phyloP scores from a whole-genome alignment of 2,329 filamentous ascomycete genomes.

The Fusarium dlaminii region DNA sequence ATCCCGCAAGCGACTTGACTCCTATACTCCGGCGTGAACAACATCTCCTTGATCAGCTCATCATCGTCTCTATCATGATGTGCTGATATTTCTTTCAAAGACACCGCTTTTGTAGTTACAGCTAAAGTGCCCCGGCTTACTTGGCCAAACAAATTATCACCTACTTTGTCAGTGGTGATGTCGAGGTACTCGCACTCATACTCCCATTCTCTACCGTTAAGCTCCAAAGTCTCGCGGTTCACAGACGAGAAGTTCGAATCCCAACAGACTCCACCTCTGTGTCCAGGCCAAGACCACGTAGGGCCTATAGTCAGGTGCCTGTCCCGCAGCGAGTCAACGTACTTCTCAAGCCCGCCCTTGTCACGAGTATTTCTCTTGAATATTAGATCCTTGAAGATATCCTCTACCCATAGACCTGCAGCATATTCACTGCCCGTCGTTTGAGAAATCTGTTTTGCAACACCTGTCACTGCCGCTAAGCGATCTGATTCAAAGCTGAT shows the following conservation, averaged over 20 bases:
- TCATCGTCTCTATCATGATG: rapidly evolving
- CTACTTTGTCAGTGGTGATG: background rate
- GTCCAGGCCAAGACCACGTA: background rate
- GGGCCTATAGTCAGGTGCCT: background rate
- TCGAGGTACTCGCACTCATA: background rate
- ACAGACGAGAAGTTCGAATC: background rate
- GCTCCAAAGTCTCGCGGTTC: background rate
- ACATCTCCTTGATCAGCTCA: rapidly evolving
- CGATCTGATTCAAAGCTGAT: background rate
- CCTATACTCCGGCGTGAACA: no score
- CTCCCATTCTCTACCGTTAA: background rate
- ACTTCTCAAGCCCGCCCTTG: background rate
- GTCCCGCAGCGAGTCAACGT: background rate
- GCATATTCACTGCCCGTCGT: background rate
- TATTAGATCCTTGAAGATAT: background rate
- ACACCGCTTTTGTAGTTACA: background rate
- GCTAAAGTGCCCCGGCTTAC: background rate
- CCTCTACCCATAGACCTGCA: background rate
- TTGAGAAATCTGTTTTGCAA: background rate
- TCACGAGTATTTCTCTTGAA: background rate
- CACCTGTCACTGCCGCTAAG: background rate
- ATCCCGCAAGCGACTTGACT: background rate
- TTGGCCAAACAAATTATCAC: background rate
- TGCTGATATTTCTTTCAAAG: background rate
- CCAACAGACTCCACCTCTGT: background rate